Evolutionary conservation across 129 eudicot species (phyloP).

Genomic region (Arctium lappa): DNA sequence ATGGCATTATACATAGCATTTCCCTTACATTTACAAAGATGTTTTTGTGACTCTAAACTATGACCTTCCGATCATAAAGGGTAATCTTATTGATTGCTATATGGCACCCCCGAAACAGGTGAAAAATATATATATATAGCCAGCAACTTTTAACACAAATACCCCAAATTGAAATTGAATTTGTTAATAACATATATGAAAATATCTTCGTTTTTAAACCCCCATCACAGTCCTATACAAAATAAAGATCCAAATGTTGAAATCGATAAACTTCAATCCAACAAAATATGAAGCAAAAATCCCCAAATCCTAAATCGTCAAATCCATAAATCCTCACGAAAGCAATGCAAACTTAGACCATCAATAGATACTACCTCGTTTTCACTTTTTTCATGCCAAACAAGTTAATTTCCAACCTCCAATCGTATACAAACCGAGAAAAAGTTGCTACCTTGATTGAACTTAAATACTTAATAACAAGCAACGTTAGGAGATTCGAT

Average conservation of each 20-base stretch:
- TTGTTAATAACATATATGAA: background rate
- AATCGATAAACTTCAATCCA: slow-evolving; percentile 4
- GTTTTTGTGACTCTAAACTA: slow-evolving; percentile 6
- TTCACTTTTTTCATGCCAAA: background rate
- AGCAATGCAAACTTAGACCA: slow-evolving; percentile 6
- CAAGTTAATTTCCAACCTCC: slow-evolving; percentile 2
- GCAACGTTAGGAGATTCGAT: background rate
- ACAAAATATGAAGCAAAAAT: background rate
- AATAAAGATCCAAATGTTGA: background rate
- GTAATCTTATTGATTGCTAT: background rate
- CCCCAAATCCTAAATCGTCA: background rate
- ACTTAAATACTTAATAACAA: background rate
- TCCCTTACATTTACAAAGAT: background rate
- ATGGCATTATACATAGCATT: background rate
- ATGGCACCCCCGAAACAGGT: too few species aligned
- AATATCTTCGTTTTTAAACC: background rate
- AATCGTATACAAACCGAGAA: background rate
- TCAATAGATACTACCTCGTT: background rate
- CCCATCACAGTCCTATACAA: background rate
- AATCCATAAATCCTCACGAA: background rate
- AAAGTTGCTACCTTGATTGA: slow-evolving; percentile 18
- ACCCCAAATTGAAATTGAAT: background rate
- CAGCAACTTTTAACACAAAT: too few species aligned
- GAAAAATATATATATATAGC: too few species aligned
- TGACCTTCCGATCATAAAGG: slow-evolving; percentile 7